These are phyloP conservation scores for Petrea volubilis DNA, from an alignment of 257 asterid species.

Conservation along the genomic window DNA sequence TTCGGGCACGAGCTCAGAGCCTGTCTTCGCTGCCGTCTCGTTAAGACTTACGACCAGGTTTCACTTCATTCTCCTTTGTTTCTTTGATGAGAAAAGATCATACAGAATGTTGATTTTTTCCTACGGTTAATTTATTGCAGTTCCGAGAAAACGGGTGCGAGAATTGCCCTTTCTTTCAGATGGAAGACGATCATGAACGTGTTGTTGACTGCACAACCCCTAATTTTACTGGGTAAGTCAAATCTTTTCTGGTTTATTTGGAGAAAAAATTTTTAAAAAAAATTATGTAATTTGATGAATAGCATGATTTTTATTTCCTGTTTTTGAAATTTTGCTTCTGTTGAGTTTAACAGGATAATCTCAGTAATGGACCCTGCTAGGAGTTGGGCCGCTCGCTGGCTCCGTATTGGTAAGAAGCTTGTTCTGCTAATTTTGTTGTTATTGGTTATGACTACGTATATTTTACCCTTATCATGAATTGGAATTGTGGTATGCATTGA, in stretches of 20 bases:
- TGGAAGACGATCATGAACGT: conserved; percentile 88
- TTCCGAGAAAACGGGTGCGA: conserved; percentile 92
- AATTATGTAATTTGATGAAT: no score
- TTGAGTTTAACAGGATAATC: conserved; percentile 50
- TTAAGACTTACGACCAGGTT: conserved; percentile 94
- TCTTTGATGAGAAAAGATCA: neutral
- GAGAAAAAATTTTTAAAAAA: no score
- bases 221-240: conserved; percentile 95
- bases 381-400: conserved; percentile 99
- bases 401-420: conserved; percentile 64
- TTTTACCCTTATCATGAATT: neutral
- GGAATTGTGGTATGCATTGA: neutral
- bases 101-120: no score
- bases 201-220: conserved; percentile 88
- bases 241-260: no score
- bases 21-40: conserved; percentile 94
- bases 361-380: conserved; percentile 88
- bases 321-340: no score
- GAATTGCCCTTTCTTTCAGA: conserved; percentile 86
- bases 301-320: no score
- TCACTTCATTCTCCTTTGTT: neutral
- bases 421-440: conserved; percentile 1
- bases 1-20: conserved; percentile 96
- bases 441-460: no score
- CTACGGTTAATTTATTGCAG: no score